Base-by-base conservation (phyloP, 2,329 filamentous ascomycete genomes). In the Diaporthe amygdali region DNA sequence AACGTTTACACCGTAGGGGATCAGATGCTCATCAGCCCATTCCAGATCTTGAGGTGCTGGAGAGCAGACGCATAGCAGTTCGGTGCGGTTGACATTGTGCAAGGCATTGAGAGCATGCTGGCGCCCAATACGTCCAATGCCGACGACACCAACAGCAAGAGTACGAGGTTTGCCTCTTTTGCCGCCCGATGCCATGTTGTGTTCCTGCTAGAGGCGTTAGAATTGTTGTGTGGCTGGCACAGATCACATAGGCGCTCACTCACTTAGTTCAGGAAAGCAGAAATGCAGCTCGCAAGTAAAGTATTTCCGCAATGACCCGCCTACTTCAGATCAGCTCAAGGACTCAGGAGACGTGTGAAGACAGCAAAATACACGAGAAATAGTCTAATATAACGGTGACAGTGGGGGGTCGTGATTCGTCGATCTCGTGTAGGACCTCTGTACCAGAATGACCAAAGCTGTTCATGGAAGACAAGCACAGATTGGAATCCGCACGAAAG, bases 81-180 rank as follows among this genome's bases (percentile, higher is more conserved):
- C 67, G 1, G 67, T 59, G 30, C 67, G 55, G 44, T 37, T 46
- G 22, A 51, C 32, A 15, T 59, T 63, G 25, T 63, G 34, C n/a
- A 69, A 49, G 70, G 86, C 82, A 73, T 85, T 86, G 51, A 84
- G 77, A 66, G 84, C 86, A 77, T 88, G 86, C n/a, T 85, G 82
- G 71, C 84, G 83, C 64, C 85, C 86, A 84, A 88, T 88, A 73
- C 86, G 84, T 44, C 86, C 86, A 66, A 88, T 84, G 64, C 86
- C 86, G 14, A 56, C 54, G 12, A 56, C 54, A 56, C 54, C 54
- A 41, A 56, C 14, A 17, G 54, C 34, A 39, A 56, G 54, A 10
- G 20, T 56, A 39, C 34, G n/a, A 41, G 54, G 34, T 34, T 39
- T 56, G 54, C 17, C 22, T 56, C 34, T 56, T 22, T 56, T 56